These are phyloP conservation scores for Tympanopsis confertula DNA, from an alignment of 2,329 filamentous ascomycete genomes.

Conservation along the genomic window DNA sequence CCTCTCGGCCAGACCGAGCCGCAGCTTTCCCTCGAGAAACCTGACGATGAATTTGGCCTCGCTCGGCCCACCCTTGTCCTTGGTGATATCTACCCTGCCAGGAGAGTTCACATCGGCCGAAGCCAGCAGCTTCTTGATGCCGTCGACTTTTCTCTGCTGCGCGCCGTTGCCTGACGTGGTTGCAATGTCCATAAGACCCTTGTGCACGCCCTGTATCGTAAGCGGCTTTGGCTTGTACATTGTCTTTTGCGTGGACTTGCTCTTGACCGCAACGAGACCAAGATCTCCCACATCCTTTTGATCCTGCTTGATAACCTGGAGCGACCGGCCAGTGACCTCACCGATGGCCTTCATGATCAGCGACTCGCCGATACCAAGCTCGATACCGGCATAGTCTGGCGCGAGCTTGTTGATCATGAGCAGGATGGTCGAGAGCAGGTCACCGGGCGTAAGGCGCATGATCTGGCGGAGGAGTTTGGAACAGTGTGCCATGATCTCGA, in stretches of 20 bases:
- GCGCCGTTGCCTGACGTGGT: constrained; percentile 77
- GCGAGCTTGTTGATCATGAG: constrained; percentile 98
- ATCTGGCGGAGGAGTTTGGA: constrained; percentile 87
- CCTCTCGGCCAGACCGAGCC: constrained; percentile 82
- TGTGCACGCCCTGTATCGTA: constrained; percentile 75
- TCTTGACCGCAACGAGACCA: constrained; percentile 89
- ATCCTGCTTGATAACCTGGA: constrained; percentile 84
- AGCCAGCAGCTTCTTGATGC: constrained; percentile 93
- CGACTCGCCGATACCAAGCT: constrained; percentile 95
- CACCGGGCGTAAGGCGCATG: constrained; percentile 79
- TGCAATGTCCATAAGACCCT: constrained; percentile 78
- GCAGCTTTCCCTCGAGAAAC: constrained; percentile 86
- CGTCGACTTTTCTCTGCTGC: constrained; percentile 80
- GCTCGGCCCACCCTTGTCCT: constrained; percentile 86
- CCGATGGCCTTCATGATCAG: constrained; percentile 98
- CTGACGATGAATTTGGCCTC: constrained; percentile 90
- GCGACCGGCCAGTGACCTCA: constrained; percentile 78
- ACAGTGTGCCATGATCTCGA: constrained; percentile 81
- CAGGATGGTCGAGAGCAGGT: constrained; percentile 76
- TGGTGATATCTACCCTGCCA: constrained; percentile 76
- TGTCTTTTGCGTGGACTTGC: constrained; percentile 83
- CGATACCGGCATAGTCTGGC: constrained; percentile 90
- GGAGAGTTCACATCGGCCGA: constrained; percentile 65
- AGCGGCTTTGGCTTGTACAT: constrained; percentile 96
- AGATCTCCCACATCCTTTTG: constrained; percentile 95